Base-by-base conservation (phyloP, 1,139 yeast genomes). In the Kodamaea ohmeri region DNA sequence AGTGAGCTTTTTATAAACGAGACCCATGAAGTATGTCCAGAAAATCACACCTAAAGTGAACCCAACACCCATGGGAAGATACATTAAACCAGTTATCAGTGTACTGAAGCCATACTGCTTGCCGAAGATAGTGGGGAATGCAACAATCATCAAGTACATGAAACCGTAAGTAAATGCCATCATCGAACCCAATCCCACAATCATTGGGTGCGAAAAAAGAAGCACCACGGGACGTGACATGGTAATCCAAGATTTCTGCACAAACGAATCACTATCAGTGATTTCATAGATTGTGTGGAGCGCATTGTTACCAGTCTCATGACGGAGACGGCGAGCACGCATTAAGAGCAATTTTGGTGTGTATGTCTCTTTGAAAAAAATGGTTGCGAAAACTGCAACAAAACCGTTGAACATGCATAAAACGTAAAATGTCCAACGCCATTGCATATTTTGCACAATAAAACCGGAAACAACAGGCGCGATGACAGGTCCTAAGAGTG, bases 381-480 rank as follows among this genome's bases (percentile, higher is more conserved):
- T 25, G 15, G 65, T 53, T 3, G 71, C 71, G 4, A 53, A 13
- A 3, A 66, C 36, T 1, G 73, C 73, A 22, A 67, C 65, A 6
- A 49, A 53, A 4, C 68, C 73, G 44, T 70, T 70, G 47, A 68
- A 67, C 11, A 68, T 66, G 25, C 69, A 56, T 42, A 70, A 59
- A 4, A 69, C 65, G 41, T 66, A 65, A 33, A 69, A 65, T 1
- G 65, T 68, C 75, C 75, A 70, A 46, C 73, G 56, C 75, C 75
- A 70, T 13, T 51, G 50, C 49, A 26, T 44, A 39, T 19, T 40
- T 16, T 47, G 52, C n/a, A 53, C 46, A 15, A 51, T 48, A 50
- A 70, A 79, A 1, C 84, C 83, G 1, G 80, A 67, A 19, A 77
- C 64, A 5, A 79, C 64, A 0, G 84, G 83, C 0, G 83, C 83